Conservation (phyloP, 2,329 filamentous ascomycete genomes). For the Cryphonectria naterciae region DNA sequence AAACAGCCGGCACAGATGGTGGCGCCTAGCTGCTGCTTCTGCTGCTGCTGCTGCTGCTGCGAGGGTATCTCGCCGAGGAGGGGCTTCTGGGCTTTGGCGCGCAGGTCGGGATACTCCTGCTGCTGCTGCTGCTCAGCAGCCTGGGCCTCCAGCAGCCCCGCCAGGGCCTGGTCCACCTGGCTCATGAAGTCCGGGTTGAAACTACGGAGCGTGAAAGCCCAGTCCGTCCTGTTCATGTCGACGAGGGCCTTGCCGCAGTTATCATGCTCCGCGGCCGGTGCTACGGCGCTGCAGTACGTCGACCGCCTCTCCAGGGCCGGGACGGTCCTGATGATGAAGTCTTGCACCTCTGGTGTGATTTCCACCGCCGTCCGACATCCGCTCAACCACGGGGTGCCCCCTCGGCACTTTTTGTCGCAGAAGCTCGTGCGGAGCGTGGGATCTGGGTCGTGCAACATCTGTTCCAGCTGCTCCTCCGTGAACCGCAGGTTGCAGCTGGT, state of each 20-base stretch:
- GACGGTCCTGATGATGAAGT: neutral
- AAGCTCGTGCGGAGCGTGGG: neutral
- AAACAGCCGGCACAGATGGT: neutral
- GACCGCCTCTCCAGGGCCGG: neutral
- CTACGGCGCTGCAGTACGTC: neutral
- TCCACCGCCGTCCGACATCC: neutral
- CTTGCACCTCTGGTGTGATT: neutral
- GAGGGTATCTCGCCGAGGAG: neutral
- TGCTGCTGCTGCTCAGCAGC: neutral
- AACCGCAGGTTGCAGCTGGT: neutral
- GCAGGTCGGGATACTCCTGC: neutral
- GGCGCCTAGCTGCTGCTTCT: neutral
- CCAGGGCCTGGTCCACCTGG: neutral
- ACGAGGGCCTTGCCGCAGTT: neutral
- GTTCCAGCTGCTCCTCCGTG: neutral
- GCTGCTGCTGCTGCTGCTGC: neutral
- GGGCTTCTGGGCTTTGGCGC: neutral
- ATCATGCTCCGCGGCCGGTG: neutral
- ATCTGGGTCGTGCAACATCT: neutral
- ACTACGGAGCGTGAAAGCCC: neutral
- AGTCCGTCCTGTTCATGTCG: neutral
- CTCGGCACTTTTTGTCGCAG: neutral
- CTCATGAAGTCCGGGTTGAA: neutral
- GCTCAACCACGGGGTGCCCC: neutral
- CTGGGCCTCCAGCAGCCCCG: neutral